Evolutionary conservation across 2,329 filamentous ascomycete genomes (phyloP), one percentile per base, ranked within the genome.

Genomic region (Apiospora koreana): DNA sequence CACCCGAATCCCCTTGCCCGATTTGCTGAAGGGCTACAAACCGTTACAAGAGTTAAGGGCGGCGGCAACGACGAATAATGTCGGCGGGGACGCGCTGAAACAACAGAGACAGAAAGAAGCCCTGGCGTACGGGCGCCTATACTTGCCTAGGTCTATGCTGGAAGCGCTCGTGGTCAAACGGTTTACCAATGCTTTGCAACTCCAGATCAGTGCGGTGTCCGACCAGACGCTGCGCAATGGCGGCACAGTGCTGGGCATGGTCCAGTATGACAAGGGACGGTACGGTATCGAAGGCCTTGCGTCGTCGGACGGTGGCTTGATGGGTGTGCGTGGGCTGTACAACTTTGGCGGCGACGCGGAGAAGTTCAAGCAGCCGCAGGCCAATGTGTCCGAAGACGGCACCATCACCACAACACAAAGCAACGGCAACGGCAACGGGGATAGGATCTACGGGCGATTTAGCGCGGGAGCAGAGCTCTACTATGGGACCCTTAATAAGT

Each of bases 401-500:
- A 18, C 42, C 62, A 45, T 65, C 41, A 69, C 75, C n/a, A 54
- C 73, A 3, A 18, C 14, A 43, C 41, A 16, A 8, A 7, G 71
- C 28, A 74, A 69, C 18, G 73, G 75, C 46, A 77, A 78, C 41
- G 73, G 75, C 0, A 84, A 89, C 58, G 84, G 81, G 71, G 90
- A 92, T 78, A 88, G 87, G 75, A 89, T 91, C 71, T 92, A 90
- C 83, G 95, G 93, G 10, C 91, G 95, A 25, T 94, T 98, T 79
- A 97, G 94, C 77, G 93, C 94, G 3, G 96, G 96, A 45, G 95
- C 91, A 69, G 96, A 99, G 81, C 86, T 97, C 45, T 99, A 98
- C 83, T 99, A 99, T 83, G 96, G 95, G 28, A 92, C 95, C 0
- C 83, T 98, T 71, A 98, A 98, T 80, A 98, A 98, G 79, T 94